Conservation (phyloP, 2,329 filamentous ascomycete genomes). For the Colletotrichum siamense region DNA sequence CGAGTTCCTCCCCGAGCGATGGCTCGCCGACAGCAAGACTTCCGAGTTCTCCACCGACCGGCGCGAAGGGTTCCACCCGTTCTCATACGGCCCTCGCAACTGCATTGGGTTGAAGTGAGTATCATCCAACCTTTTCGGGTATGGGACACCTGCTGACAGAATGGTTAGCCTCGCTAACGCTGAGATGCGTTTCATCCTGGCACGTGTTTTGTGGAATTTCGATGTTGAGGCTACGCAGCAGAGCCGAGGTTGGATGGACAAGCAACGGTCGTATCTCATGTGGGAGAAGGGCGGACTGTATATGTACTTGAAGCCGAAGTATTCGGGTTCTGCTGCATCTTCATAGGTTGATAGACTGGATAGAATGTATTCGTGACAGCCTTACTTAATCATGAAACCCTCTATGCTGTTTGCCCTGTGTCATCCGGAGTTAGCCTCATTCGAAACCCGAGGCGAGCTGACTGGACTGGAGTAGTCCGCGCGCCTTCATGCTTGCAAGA, state of each 20-base stretch:
- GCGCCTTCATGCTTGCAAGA: not conserved
- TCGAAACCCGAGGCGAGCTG: not conserved
- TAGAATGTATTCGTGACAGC: not conserved
- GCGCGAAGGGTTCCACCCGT: not conserved
- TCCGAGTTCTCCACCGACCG: not conserved
- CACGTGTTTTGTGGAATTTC: not conserved
- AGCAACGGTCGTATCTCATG: not conserved
- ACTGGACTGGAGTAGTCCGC: not conserved
- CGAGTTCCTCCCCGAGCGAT: not conserved
- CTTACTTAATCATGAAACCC: fast-evolving
- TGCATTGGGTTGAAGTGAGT: not conserved
- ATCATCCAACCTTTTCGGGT: not conserved
- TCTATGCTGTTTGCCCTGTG: fast-evolving
- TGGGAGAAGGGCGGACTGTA: not conserved
- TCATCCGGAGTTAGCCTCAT: not conserved
- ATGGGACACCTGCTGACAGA: fast-evolving
- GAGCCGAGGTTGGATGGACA: not conserved
- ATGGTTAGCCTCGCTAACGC: not conserved
- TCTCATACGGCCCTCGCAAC: not conserved
- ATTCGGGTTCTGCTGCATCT: not conserved
- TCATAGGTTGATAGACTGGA: not conserved
- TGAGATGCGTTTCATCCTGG: not conserved
- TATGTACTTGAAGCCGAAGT: not conserved
- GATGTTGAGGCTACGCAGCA: not conserved
- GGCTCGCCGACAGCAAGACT: not conserved